Evolutionary conservation across 1,284 basidiomycete genomes (phyloP).

Genomic region (Leccinum fallax): DNA sequence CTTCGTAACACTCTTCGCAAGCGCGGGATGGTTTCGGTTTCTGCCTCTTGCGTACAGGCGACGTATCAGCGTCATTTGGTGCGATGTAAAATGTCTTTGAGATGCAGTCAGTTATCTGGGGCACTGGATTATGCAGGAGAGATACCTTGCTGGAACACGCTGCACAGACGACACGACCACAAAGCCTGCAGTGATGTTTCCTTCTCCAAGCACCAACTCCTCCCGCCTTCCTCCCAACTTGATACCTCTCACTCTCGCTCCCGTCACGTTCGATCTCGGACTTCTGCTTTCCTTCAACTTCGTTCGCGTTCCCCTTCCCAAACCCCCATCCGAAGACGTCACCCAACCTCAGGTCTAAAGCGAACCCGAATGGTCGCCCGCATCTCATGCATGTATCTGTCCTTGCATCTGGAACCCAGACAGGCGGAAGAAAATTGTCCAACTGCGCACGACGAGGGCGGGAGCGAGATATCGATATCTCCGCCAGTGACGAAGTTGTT

Average conservation of each 20-base stretch:
- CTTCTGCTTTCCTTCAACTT: slow-evolving; percentile 17
- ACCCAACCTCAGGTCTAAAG: slow-evolving; percentile 28
- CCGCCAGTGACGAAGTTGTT: slow-evolving; percentile 24
- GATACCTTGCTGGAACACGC: slow-evolving; percentile 78
- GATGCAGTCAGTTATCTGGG: not conserved
- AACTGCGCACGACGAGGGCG: slow-evolving; percentile 39
- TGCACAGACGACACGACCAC: slow-evolving; percentile 86
- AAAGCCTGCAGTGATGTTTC: slow-evolving; percentile 89
- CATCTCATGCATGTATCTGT: slow-evolving; percentile 86
- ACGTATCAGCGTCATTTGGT: slow-evolving; percentile 45
- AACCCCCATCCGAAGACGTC: slow-evolving; percentile 35
- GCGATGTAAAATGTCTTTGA: slow-evolving; percentile 76
- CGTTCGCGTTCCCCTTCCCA: slow-evolving; percentile 15
- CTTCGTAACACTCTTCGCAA: slow-evolving; percentile 85
- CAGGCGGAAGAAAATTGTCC: slow-evolving; percentile 87
- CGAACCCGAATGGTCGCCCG: slow-evolving; percentile 75
- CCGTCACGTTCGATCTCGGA: slow-evolving; percentile 9
- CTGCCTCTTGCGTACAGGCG: slow-evolving; percentile 44
- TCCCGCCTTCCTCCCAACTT: slow-evolving; percentile 15
- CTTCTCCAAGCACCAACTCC: slow-evolving; percentile 53
- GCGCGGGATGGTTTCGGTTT: slow-evolving; percentile 73
- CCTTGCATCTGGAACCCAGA: slow-evolving; percentile 90
- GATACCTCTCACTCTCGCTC: slow-evolving; percentile 10
- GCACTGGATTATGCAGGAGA: slow-evolving; percentile 9
- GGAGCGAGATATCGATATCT: not conserved